Conservation (phyloP, 2,329 filamentous ascomycete genomes). For the Fusarium phyllophilum region DNA sequence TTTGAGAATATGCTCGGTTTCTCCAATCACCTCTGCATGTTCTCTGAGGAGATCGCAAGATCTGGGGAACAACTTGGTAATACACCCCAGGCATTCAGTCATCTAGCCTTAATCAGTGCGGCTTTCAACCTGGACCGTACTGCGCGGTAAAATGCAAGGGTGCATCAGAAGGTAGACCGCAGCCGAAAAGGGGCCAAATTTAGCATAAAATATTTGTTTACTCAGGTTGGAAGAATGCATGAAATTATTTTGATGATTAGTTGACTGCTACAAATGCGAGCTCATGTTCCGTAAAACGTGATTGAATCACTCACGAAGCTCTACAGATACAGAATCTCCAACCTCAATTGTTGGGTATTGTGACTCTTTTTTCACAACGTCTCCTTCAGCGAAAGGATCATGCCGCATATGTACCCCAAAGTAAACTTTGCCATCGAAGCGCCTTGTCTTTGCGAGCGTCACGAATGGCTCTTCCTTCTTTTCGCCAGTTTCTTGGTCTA, state of each 20-base stretch:
- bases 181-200: background rate
- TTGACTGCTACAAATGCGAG: background rate
- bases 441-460: slow-evolving; percentile 86
- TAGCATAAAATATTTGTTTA: background rate
- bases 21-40: slow-evolving; percentile 81
- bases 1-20: slow-evolving; percentile 84
- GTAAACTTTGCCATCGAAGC: slow-evolving; percentile 83
- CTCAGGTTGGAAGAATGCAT: background rate
- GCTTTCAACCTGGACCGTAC: slow-evolving; percentile 78
- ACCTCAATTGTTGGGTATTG: slow-evolving; percentile 57
- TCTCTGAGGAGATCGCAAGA: slow-evolving; percentile 80
- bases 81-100: slow-evolving; percentile 82
- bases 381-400: slow-evolving; percentile 28
- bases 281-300: background rate
- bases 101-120: slow-evolving; percentile 79
- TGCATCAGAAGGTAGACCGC: background rate
- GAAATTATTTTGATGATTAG: background rate
- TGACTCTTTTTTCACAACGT: slow-evolving; percentile 21
- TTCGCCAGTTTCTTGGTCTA: slow-evolving; percentile 84
- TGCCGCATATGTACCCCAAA: slow-evolving; percentile 86
- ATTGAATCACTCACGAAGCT: background rate
- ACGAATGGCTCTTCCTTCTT: slow-evolving; percentile 87
- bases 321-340: slow-evolving; percentile 56
- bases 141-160: slow-evolving; percentile 14
- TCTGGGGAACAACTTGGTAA: slow-evolving; percentile 83